Conservation (phyloP, 2,329 filamentous ascomycete species). For the Conoideocrella luteorostrata region DNA sequence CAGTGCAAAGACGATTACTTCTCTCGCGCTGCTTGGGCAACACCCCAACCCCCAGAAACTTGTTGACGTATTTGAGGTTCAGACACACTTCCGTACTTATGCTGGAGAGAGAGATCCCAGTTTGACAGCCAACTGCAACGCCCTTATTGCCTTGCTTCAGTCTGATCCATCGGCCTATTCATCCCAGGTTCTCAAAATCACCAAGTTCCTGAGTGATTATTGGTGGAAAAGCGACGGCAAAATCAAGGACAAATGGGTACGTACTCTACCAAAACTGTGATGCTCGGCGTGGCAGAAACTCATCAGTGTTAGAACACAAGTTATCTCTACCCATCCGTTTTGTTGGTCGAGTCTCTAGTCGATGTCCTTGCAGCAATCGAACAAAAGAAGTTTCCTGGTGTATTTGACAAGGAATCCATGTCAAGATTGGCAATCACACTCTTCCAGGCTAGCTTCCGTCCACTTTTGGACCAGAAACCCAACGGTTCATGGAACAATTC, state of each 20-base stretch:
- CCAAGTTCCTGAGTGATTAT: constrained; percentile 9
- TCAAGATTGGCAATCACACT: constrained; percentile 6
- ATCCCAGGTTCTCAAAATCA: constrained; percentile 10
- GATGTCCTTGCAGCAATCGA: constrained; percentile 5
- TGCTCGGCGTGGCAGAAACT: not conserved
- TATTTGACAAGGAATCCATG: constrained; percentile 3
- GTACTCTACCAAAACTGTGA: too few species aligned
- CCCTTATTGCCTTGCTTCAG: constrained; percentile 10
- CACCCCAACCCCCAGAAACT: not conserved
- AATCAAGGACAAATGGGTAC: constrained; percentile 14
- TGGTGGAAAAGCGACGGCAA: constrained; percentile 10
- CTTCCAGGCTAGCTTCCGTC: constrained; percentile 10
- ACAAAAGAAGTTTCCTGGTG: not conserved
- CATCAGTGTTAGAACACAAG: constrained; percentile 5
- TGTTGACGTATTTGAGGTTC: constrained; percentile 9
- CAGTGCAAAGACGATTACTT: constrained; percentile 11
- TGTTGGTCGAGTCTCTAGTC: constrained; percentile 8
- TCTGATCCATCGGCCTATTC: not conserved
- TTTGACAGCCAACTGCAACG: constrained; percentile 13
- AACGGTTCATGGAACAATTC: constrained; percentile 12
- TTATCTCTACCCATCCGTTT: constrained; percentile 11
- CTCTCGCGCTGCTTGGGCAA: constrained; percentile 6
- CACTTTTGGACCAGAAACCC: constrained; percentile 8
- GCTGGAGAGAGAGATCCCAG: constrained; percentile 7
- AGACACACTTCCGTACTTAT: constrained; percentile 11